phyloP scores from a whole-genome alignment of 306 rosid genomes.

The Rosa rugosa region DNA sequence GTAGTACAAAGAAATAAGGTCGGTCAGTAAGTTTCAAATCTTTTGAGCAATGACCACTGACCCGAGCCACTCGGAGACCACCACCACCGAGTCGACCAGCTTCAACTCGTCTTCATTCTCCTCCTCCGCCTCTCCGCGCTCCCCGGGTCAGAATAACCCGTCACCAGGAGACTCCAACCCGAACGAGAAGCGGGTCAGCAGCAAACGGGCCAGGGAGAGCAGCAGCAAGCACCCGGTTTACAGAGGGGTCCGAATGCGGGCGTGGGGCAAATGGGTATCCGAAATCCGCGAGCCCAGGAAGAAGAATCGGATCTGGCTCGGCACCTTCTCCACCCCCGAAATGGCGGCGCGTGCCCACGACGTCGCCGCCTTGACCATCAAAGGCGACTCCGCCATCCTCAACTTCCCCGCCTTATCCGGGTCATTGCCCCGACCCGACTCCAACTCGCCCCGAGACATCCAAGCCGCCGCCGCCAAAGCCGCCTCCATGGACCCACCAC shows the following conservation, averaged over 20 bases:
- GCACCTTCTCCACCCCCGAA: constrained; percentile 84
- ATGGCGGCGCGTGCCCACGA: constrained; percentile 99
- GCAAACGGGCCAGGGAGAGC: constrained; percentile 41
- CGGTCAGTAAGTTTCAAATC: too few relatives aligned
- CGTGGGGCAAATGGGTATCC: constrained; percentile 99
- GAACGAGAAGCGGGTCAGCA: constrained; percentile 24
- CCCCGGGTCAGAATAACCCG: background rate
- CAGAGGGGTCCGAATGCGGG: constrained; percentile 92
- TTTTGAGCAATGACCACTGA: background rate
- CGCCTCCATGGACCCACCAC: constrained; percentile 54
- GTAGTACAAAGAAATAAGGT: too few relatives aligned
- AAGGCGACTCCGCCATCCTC: constrained; percentile 84
- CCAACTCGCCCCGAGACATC: constrained; percentile 76
- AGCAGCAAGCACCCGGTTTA: constrained; percentile 61
- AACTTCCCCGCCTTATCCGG: constrained; percentile 82
- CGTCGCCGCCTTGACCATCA: constrained; percentile 78
- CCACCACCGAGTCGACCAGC: constrained; percentile 24
- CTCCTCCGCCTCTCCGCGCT: constrained; percentile 22
- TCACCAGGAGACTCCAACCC: constrained; percentile 16
- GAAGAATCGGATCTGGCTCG: constrained; percentile 97
- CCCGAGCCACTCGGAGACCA: constrained; percentile 28
- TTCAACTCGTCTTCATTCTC: constrained; percentile 23
- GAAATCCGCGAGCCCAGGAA: constrained; percentile 95
- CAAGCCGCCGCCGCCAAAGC: constrained; percentile 90
- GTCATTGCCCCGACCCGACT: constrained; percentile 68